Base-by-base conservation (phyloP, 1,284 basidiomycete genomes). In the Ceratobasidium sp. region DNA sequence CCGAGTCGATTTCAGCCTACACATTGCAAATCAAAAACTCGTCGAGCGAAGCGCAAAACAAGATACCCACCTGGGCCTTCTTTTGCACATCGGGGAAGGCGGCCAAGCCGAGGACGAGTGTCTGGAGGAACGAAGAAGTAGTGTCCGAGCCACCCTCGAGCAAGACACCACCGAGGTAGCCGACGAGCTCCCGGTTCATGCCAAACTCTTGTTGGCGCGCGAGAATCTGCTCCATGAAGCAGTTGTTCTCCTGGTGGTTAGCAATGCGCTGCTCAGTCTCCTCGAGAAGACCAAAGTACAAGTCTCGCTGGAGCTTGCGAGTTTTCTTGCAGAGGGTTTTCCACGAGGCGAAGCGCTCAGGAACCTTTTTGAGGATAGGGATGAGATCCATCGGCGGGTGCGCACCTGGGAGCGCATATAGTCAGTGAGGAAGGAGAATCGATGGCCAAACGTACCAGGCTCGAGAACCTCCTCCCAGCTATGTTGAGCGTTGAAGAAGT, bases 41-140 rank as follows among this genome's bases (percentile, higher is more conserved):
- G 7, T 40, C 38, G 17, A 7, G 38, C 7, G 8, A 40, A 40
- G 8, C 38, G 17, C 17, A 40, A 7, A 40, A 40, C 38, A 40
- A 40, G 7, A 7, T 7, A 40, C 38, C 38, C 8, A 64, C 76
- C 62, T 78, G 78, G 17, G 78, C 80, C 29, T 72, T 76, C 22
- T 67, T 73, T 65, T 79, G 79, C 4, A 78, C 75, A 4, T 80
- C 77, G 0, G 80, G 81, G 70, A 77, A 74, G 4, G 75, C 72
- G 3, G 75, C 62, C 75, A 80, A 76, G 0, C 75, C 77, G 34
- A 76, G 69, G 65, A 77, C 71, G 35, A 75, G 73, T 15, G 71
- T 73, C 20, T 73, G 69, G 13, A 76, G 64, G 50, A 68, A 71
- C 43, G 70, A 67, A 47, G 54, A 70, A 12, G 73, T 74, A 4